Evolutionary conservation across 2,329 filamentous ascomycete genomes (phyloP).

Genomic region (Podosphaera xanthii): DNA sequence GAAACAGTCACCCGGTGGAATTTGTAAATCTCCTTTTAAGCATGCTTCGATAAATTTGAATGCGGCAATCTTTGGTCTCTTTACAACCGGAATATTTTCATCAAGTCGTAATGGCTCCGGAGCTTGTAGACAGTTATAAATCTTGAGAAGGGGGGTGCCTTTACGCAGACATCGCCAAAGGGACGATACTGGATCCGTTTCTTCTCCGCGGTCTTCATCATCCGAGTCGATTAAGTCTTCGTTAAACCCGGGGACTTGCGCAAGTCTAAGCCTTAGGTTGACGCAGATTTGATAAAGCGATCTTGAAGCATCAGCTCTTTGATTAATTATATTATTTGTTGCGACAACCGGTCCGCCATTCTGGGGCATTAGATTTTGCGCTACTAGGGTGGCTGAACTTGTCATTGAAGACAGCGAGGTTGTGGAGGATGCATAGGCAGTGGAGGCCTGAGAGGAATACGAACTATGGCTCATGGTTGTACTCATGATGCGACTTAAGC

Average conservation of each 20-base stretch:
- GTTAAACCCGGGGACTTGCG: constrained; percentile 66
- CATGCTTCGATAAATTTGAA: constrained; percentile 88
- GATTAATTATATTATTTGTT: constrained; percentile 89
- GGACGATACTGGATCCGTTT: constrained; percentile 65
- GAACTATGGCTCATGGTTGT: constrained; percentile 18
- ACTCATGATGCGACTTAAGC: constrained; percentile 15
- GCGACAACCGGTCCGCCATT: constrained; percentile 45
- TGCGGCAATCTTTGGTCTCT: constrained; percentile 65
- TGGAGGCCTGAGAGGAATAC: constrained; percentile 38
- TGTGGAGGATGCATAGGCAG: constrained; percentile 23
- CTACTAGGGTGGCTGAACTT: constrained; percentile 15
- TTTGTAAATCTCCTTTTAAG: constrained; percentile 49
- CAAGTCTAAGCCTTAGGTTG: constrained; percentile 56
- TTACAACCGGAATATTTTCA: constrained; percentile 39
- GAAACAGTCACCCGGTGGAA: constrained; percentile 66
- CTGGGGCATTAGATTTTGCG: constrained; percentile 15
- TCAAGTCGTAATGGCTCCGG: constrained; percentile 44
- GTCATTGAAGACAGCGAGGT: constrained; percentile 16
- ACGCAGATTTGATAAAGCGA: constrained; percentile 94
- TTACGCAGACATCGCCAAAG: constrained; percentile 72
- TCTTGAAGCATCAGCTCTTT: constrained; percentile 71
- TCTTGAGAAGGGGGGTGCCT: constrained; percentile 62
- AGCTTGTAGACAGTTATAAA: constrained; percentile 72
- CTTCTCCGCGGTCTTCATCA: constrained; percentile 40
- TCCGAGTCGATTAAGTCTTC: constrained; percentile 49